Conservation (phyloP, 352 stramenopile genomes). For the Blastocystis sp. region DNA sequence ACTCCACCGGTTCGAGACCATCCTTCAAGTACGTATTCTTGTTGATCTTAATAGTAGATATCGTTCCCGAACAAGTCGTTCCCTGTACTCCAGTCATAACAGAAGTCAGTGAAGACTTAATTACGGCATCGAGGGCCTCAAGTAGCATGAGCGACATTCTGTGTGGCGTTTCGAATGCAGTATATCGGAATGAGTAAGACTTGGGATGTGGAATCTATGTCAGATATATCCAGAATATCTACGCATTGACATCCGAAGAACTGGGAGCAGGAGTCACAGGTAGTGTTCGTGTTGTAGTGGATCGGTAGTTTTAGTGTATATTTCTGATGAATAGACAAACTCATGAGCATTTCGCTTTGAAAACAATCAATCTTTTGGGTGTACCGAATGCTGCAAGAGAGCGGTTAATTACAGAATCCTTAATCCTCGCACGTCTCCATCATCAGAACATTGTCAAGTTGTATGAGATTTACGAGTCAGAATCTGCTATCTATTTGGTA, state of each 20-base stretch:
- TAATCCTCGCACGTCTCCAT: slow-evolving; percentile 39
- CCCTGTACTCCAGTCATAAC: too few species aligned
- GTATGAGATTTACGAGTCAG: slow-evolving; percentile 57
- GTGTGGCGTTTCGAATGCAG: slow-evolving; percentile 40
- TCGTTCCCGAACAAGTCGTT: too few species aligned
- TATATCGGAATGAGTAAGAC: slow-evolving; percentile 45
- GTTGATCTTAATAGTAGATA: neutral
- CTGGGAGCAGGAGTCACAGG: slow-evolving; percentile 24
- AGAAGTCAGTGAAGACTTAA: too few species aligned
- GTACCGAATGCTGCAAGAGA: neutral
- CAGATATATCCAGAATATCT: slow-evolving; percentile 59
- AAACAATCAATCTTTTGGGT: slow-evolving; percentile 38
- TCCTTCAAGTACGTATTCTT: neutral
- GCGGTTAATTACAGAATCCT: slow-evolving; percentile 11
- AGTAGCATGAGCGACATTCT: slow-evolving; percentile 27
- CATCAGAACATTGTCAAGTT: slow-evolving; percentile 62
- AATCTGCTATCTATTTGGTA: slow-evolving; percentile 24
- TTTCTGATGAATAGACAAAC: neutral
- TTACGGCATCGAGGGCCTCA: neutral
- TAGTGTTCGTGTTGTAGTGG: slow-evolving; percentile 29
- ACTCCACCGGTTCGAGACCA: neutral
- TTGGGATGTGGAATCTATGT: neutral
- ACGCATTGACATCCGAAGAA: slow-evolving; percentile 41
- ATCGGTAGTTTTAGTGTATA: neutral
- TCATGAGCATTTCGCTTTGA: slow-evolving; percentile 33